phyloP scores from a whole-genome alignment of 2,329 filamentous ascomycete species.

The Aspergillus brunneoviolaceus region DNA sequence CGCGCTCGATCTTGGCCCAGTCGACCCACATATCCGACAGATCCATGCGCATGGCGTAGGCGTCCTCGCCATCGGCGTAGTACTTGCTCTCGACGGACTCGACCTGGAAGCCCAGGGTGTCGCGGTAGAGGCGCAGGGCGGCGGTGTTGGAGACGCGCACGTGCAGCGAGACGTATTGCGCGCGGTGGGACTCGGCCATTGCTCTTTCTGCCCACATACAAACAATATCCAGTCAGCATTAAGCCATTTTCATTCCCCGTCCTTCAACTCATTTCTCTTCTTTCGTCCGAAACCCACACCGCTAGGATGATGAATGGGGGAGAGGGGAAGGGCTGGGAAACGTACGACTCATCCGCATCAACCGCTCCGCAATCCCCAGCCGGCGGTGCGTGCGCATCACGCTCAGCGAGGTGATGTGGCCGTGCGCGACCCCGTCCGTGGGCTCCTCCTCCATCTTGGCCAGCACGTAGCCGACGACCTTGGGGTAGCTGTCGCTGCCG shows the following conservation, averaged over 20 bases:
- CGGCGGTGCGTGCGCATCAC: conserved; percentile 95
- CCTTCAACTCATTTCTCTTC: not conserved
- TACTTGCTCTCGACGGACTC: conserved; percentile 61
- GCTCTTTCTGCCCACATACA: conserved; percentile 65
- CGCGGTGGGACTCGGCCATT: conserved; percentile 93
- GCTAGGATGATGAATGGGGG: not conserved
- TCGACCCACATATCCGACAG: conserved; percentile 55
- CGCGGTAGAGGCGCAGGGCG: conserved; percentile 86
- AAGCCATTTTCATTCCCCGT: not conserved
- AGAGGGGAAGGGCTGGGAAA: conserved; percentile 4
- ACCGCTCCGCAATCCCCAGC: conserved; percentile 89
- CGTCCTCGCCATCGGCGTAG: conserved; percentile 96
- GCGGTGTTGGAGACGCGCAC: conserved; percentile 92
- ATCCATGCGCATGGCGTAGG: conserved; percentile 89
- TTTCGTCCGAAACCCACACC: not conserved
- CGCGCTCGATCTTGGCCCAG: conserved; percentile 47
- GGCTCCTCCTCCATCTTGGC: conserved; percentile 99
- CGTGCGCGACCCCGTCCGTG: conserved; percentile 82
- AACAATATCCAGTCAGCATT: not conserved
- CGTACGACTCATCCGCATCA: conserved; percentile 94
- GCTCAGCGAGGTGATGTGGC: conserved; percentile 91
- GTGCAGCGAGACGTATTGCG: conserved; percentile 91
- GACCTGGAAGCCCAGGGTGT: conserved; percentile 84
- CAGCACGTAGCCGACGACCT: conserved; percentile 98
- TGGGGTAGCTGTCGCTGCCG: conserved; percentile 71